phyloP scores from a whole-genome alignment of 169 alveolate genomes.

The Plasmodium malariae region DNA sequence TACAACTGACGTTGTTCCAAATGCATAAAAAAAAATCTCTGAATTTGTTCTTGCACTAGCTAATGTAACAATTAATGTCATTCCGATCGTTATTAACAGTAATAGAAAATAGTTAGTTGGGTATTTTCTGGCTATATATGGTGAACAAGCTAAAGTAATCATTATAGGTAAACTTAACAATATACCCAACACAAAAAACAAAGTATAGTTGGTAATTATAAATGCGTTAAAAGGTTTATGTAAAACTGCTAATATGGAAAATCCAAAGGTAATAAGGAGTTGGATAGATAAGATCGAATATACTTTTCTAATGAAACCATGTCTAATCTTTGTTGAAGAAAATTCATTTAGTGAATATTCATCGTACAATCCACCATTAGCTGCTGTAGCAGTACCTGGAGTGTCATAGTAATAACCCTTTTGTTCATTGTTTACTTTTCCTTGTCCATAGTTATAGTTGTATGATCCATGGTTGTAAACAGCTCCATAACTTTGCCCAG shows the following conservation, averaged over 20 bases:
- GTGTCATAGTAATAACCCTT: slow-evolving; percentile 53
- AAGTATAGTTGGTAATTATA: slow-evolving; percentile 36
- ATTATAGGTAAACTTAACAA: slow-evolving; percentile 73
- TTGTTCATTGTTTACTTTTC: slow-evolving; percentile 29
- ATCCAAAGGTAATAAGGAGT: slow-evolving; percentile 82
- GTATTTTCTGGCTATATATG: slow-evolving; percentile 76
- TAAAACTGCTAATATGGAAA: slow-evolving; percentile 69
- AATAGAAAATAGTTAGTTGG: slow-evolving; percentile 77
- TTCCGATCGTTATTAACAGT: slow-evolving; percentile 66
- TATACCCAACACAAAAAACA: slow-evolving; percentile 66
- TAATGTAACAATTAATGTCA: slow-evolving; percentile 50
- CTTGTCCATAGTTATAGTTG: slow-evolving; percentile 9
- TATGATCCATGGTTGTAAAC: slow-evolving; percentile 45
- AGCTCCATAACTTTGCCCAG: slow-evolving; percentile 60
- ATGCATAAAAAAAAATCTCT: slow-evolving; percentile 81
- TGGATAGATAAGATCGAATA: slow-evolving; percentile 86
- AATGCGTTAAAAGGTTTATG: slow-evolving; percentile 69
- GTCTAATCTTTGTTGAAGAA: slow-evolving; percentile 85
- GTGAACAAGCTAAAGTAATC: slow-evolving; percentile 67
- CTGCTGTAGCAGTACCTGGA: slow-evolving; percentile 9
- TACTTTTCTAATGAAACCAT: slow-evolving; percentile 89
- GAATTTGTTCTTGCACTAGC: slow-evolving; percentile 69
- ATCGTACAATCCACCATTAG: slow-evolving; percentile 63
- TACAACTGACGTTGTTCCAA: slow-evolving; percentile 84
- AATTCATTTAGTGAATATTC: slow-evolving; percentile 67